phyloP scores from a whole-genome alignment of 257 asterid species.

The Apocynum venetum region DNA sequence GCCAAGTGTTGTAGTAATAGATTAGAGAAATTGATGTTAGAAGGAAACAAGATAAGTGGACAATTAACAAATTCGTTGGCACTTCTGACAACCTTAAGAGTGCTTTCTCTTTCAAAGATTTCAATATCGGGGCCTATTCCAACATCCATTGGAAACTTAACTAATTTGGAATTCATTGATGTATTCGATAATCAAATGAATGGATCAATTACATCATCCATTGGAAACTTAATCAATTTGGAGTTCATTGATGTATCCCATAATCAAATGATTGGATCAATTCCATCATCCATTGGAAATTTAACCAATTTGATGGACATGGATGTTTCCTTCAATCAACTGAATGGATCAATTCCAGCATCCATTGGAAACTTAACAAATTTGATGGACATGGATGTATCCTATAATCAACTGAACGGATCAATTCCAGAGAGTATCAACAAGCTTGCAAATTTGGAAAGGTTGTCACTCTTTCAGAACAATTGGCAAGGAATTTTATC shows the following conservation, averaged over 20 bases:
- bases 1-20: neutral
- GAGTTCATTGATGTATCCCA: too few relatives aligned
- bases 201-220: too few relatives aligned
- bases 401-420: too few relatives aligned
- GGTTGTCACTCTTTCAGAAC: neutral
- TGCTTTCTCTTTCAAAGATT: neutral
- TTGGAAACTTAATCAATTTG: too few relatives aligned
- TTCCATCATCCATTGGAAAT: too few relatives aligned
- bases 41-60: slow-evolving; percentile 7
- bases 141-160: slow-evolving; percentile 8
- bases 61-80: slow-evolving; percentile 14
- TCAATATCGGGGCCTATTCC: slow-evolving; percentile 16
- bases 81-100: slow-evolving; percentile 1
- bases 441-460: slow-evolving; percentile 6
- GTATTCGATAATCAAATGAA: neutral
- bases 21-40: slow-evolving; percentile 11
- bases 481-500: slow-evolving; percentile 23
- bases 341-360: slow-evolving; percentile 18
- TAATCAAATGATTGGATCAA: slow-evolving; percentile 14
- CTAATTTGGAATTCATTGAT: neutral
- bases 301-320: too few relatives aligned
- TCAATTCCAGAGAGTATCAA: slow-evolving; percentile 3
- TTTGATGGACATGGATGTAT: too few relatives aligned
- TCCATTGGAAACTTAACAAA: too few relatives aligned
- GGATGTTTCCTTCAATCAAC: too few relatives aligned